phyloP scores from a whole-genome alignment of 1,284 basidiomycete species.

The Sporisorium exsertum region DNA sequence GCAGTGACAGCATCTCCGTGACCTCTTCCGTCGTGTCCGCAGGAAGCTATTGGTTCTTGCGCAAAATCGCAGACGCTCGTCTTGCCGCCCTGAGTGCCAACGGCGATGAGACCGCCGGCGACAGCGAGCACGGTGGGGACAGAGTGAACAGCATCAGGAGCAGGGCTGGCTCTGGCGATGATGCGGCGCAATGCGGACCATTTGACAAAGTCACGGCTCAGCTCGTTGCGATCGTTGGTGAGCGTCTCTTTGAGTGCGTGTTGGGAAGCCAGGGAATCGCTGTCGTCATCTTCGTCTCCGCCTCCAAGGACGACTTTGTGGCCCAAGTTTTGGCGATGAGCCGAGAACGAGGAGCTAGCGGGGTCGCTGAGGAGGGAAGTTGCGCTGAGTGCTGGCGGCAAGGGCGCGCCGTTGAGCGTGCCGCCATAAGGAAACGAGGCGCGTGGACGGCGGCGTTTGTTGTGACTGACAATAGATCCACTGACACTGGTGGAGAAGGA shows the following conservation, averaged over 20 bases:
- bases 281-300: background rate
- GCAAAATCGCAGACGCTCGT: conserved; percentile 86
- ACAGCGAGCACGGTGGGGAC: conserved; percentile 83
- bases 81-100: conserved; percentile 84
- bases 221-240: conserved; percentile 53
- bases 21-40: conserved; percentile 40
- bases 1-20: conserved; percentile 81
- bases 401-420: conserved; percentile 11
- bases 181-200: conserved; percentile 83
- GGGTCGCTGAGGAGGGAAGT: conserved; percentile 31
- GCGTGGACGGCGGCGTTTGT: conserved; percentile 29
- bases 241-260: conserved; percentile 32
- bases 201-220: conserved; percentile 77
- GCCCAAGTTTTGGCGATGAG: background rate
- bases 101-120: conserved; percentile 87
- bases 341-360: conserved; percentile 19
- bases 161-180: conserved; percentile 74
- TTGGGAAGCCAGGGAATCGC: background rate
- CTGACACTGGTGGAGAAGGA: conserved; percentile 53
- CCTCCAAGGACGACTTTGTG: conserved; percentile 16
- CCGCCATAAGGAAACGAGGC: conserved; percentile 39
- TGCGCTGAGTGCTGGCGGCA: conserved; percentile 33
- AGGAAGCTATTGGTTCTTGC: conserved; percentile 74
- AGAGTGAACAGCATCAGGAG: conserved; percentile 71
- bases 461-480: conserved; percentile 16